Conservation (phyloP, 106 monocot genomes). For the Amphibolis antarctica region DNA sequence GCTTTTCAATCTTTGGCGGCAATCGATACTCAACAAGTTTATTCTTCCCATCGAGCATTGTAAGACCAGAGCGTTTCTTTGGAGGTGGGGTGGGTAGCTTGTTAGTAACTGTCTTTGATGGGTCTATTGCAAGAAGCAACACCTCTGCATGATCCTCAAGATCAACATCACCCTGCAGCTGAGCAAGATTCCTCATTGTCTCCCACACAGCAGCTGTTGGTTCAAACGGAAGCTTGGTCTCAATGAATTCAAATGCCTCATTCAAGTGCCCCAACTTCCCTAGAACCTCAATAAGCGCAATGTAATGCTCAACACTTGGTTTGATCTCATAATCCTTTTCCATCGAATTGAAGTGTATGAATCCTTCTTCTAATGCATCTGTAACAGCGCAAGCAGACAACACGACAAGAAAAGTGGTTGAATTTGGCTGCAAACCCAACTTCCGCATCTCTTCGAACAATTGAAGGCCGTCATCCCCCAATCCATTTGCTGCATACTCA, state of each 20-base stretch:
- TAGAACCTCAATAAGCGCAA: conserved; percentile 63
- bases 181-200: conserved; percentile 56
- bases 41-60: conserved; percentile 86
- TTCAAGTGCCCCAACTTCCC: conserved; percentile 73
- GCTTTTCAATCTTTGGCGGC: conserved; percentile 42
- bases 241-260: conserved; percentile 65
- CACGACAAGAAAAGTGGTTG: conserved; percentile 42
- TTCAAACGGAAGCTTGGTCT: conserved; percentile 16
- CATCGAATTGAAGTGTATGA: conserved; percentile 77
- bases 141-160: conserved; percentile 46
- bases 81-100: conserved; percentile 47
- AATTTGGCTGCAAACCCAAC: conserved; percentile 34
- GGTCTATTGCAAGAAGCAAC: conserved; percentile 42
- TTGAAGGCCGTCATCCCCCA: conserved; percentile 77
- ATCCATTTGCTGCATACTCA: conserved; percentile 47
- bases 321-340: conserved; percentile 51
- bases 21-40: conserved; percentile 52
- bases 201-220: conserved; percentile 45
- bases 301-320: conserved; percentile 61
- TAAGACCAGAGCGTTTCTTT: conserved; percentile 45
- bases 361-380: conserved; percentile 81
- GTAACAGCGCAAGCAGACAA: conserved; percentile 55
- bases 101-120: conserved; percentile 29
- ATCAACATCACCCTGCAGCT: conserved; percentile 66
- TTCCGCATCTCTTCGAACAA: conserved; percentile 72